Evolutionary conservation across 1,284 basidiomycete genomes (phyloP), one percentile per base, ranked within the genome.

Genomic region (Phellopilus nigrolimitatus): DNA sequence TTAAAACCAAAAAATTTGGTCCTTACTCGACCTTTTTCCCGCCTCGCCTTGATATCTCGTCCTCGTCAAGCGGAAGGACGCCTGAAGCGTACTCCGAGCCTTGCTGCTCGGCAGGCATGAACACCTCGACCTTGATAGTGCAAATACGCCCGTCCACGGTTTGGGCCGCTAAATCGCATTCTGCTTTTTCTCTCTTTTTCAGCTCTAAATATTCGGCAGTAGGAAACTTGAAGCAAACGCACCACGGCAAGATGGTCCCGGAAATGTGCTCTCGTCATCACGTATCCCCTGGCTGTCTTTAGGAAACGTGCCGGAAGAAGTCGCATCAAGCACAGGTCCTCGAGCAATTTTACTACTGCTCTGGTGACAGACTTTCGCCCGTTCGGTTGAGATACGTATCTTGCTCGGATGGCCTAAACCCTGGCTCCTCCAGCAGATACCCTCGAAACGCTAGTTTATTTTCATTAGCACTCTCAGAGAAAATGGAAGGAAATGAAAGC

Each of bases 111-210:
- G 41, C 4, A 6, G 39, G 39, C 21, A 51, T 37, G 24, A 38
- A 30, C 13, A 51, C 49, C 22, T 45, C 42, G n/a, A 51, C 42
- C 30, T 51, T 51, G n/a, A 51, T 42, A n/a, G 49, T 51, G 28
- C 33, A 38, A 15, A 51, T 38, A 19, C 28, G 31, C 19, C 33
- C 34, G 24, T 45, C 24, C n/a, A 21, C 37, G 12, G 17, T 21
- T 9, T 10, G n/a, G 27, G 15, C 42, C 15, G 28, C n/a, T 12
- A 12, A 7, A 21, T 37, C 42, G 21, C 41, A 45, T 25, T 51
- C 41, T 51, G 24, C 19, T 15, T 17, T 15, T n/a, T 15, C 7
- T 7, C 8, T 13, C 8, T 17, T 15, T 13, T 7, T 10, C 12
- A 8, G 12, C 34, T 7, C 7, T 37, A 8, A 15, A 37, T 2